Percentiles rank a stretch among this genome's conserved stretches.
These are phyloP conservation scores for Simplicillium aogashimaense DNA, from an alignment of 2,329 filamentous ascomycete species.

Conservation along the genomic window DNA sequence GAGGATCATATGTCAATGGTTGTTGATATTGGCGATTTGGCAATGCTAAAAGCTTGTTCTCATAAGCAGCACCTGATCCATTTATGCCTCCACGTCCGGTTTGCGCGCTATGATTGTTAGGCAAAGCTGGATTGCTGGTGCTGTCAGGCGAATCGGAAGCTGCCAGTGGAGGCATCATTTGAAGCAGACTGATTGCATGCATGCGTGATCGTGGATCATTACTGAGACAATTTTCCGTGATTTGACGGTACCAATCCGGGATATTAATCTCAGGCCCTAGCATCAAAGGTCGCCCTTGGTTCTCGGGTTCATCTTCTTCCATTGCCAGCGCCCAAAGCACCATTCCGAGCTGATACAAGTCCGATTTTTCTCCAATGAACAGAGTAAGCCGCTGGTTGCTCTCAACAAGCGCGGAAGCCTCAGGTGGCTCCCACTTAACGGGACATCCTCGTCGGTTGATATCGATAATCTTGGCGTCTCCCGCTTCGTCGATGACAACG, in stretches of 20 bases:
- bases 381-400: slow-evolving; percentile 86
- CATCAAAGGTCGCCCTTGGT: slow-evolving; percentile 59
- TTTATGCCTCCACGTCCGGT: background rate
- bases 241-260: slow-evolving; percentile 67
- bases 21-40: background rate
- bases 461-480: slow-evolving; percentile 93
- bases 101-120: background rate
- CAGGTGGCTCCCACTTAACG: slow-evolving; percentile 94
- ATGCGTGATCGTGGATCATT: slow-evolving; percentile 61
- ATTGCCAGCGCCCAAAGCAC: slow-evolving; percentile 87
- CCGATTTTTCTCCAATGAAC: slow-evolving; percentile 97
- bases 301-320: slow-evolving; percentile 83
- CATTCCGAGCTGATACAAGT: slow-evolving; percentile 95
- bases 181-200: slow-evolving; percentile 63
- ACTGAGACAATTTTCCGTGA: slow-evolving; percentile 70
- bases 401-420: slow-evolving; percentile 75
- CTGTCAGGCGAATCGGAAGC: background rate
- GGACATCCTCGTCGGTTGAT: slow-evolving; percentile 97
- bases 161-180: slow-evolving; percentile 48
- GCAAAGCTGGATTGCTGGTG: background rate
- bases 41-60: background rate
- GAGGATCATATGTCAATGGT: slow-evolving; percentile 4
- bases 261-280: slow-evolving; percentile 50
- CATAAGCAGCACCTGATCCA: slow-evolving; percentile 7
- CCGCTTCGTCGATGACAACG: slow-evolving; percentile 78